phyloP scores from a whole-genome alignment of 495 filamentous ascomycete species.

The Hypomontagnella submonticulosa region DNA sequence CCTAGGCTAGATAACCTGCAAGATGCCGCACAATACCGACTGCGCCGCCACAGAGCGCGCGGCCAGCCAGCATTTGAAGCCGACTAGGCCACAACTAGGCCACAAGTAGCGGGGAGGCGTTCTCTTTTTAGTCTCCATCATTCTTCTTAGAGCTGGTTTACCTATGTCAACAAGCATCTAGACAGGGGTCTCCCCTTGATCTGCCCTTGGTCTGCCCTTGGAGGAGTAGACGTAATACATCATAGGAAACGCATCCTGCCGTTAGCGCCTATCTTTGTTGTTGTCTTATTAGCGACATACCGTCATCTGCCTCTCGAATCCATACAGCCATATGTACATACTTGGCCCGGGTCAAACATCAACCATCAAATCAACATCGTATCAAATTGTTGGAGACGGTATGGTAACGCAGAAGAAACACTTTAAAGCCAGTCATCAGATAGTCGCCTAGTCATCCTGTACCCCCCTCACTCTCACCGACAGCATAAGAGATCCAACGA shows the following conservation, averaged over 20 bases:
- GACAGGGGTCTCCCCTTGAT: constrained; percentile 28
- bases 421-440: constrained; percentile 11
- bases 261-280: constrained; percentile 14
- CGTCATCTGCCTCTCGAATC: constrained; percentile 33
- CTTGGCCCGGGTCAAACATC: background rate
- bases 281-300: constrained; percentile 25
- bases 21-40: constrained; percentile 6
- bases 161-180: constrained; percentile 11
- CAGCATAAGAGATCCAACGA: constrained; percentile 11
- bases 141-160: background rate
- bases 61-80: background rate
- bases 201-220: too few relatives aligned
- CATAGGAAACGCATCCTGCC: constrained; percentile 39
- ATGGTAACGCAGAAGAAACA: constrained; percentile 24
- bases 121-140: constrained; percentile 1
- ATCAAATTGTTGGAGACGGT: constrained; percentile 27
- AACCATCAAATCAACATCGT: constrained; percentile 26
- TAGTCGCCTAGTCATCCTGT: constrained; percentile 17
- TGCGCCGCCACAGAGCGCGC: constrained; percentile 10
- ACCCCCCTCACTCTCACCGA: constrained; percentile 34
- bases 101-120: constrained; percentile 18
- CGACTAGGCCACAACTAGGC: too few relatives aligned
- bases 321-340: too few relatives aligned
- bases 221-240: constrained; percentile 29
- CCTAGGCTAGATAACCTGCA: background rate